phyloP scores from a whole-genome alignment of 768 basidiomycete species.

The Boletellus ananas region DNA sequence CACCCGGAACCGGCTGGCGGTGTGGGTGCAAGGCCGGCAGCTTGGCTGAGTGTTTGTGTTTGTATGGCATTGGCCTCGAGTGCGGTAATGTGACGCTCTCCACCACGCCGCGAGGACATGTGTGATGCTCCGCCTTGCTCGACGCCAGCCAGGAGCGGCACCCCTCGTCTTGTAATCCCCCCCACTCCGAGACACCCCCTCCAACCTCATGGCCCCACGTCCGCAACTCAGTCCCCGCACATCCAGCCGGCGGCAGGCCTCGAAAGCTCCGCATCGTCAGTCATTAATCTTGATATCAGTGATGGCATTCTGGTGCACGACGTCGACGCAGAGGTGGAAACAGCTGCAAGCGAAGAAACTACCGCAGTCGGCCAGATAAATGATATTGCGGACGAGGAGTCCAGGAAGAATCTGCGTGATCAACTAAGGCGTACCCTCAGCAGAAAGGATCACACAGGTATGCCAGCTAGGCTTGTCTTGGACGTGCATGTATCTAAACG shows the following conservation, averaged over 20 bases:
- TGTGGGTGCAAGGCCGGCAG: conserved; percentile 75
- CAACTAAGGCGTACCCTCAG: conserved; percentile 67
- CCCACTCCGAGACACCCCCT: conserved; percentile 48
- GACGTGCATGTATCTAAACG: conserved; percentile 7
- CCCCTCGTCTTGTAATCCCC: conserved; percentile 49
- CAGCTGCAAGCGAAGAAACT: conserved; percentile 50
- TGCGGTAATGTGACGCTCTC: not conserved
- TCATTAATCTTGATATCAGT: conserved; percentile 59
- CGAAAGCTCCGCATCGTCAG: conserved; percentile 69
- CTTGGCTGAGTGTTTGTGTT: conserved; percentile 13
- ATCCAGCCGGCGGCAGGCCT: conserved; percentile 36
- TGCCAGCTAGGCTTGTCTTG: not conserved
- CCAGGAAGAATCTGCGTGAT: conserved; percentile 64
- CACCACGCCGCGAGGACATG: conserved; percentile 19
- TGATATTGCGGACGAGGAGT: conserved; percentile 48
- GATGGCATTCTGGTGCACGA: conserved; percentile 74
- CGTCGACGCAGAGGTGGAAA: conserved; percentile 58
- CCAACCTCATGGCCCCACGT: conserved; percentile 43
- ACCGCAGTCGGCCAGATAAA: conserved; percentile 45
- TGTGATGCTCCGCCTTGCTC: conserved; percentile 26
- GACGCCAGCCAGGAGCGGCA: conserved; percentile 35
- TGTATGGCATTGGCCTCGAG: conserved; percentile 12
- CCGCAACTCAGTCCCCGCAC: conserved; percentile 24
- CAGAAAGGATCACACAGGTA: conserved; percentile 49
- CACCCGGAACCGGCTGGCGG: conserved; percentile 52